Base-by-base conservation (phyloP, 352 stramenopile species). In the Globisporangium lucens region DNA sequence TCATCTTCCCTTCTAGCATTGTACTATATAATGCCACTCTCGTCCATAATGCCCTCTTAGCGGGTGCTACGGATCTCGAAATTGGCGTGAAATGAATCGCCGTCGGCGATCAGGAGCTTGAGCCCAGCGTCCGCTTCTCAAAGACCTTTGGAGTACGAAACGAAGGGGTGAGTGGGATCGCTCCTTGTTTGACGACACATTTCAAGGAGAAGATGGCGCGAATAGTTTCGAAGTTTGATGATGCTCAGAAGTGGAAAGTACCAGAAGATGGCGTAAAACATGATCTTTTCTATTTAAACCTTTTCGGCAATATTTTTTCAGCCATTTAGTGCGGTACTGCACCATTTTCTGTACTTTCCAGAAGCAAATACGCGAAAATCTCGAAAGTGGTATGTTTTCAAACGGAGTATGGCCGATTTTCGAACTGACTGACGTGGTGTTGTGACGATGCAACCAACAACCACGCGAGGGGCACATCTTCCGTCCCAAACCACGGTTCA, bases 351-450 rank as follows among this genome's bases (percentile, higher is more conserved):
- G 43, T 10, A 24, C 43, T 51, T 22, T 24, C 43, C 43, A 22
- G 15, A 0, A 51, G 43, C 43, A 51, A 51, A 51, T 51, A 24
- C 43, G 43, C 43, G 5, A 24, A 51, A 51, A 51, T 22, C 43
- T 51, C 43, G 17, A 2, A 51, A 22, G 43, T 24, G 43, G 43
- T n/a, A 51, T 51, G 17, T 24, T 51, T 51, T 24, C 17, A 49
- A 51, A n/a, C 43, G 22, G 43, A n/a, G 43, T 24, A 2, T 10
- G 43, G 43, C 17, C 17, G 17, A 51, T 36, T 49, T 33, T 38
- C 15, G 27, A 58, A 58, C 3, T 58, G 52, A 58, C 55, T 60
- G 55, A 60, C 55, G 55, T 60, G 55, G 55, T 22, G 55, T 60
- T 60, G 55, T 60, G 55, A 60, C 55, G 55, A 60, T 41, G 53